Percentiles rank a stretch among this genome's conserved stretches.
Conservation (phyloP, 2,329 filamentous ascomycete species). For the Xenosphaeropsis pyriputrescens region DNA sequence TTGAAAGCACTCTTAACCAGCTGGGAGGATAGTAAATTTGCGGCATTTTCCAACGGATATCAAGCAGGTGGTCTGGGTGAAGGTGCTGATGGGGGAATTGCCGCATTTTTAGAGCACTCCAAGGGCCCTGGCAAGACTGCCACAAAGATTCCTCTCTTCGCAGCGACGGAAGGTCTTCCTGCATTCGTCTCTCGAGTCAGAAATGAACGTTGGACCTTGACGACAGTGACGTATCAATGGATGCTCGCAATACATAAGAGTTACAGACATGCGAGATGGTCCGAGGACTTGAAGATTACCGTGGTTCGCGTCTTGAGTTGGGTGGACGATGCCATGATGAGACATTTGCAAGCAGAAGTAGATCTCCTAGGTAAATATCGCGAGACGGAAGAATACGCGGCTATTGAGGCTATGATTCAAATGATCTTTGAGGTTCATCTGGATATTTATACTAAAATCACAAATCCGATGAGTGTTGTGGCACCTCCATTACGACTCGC, state of each 20-base stretch:
- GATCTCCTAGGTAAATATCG: constrained; percentile 6
- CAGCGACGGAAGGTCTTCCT: constrained; percentile 35
- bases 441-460: constrained; percentile 49
- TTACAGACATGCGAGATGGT: constrained; percentile 41
- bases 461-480: constrained; percentile 40
- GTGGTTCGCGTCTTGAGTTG: constrained; percentile 41
- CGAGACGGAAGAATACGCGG: constrained; percentile 16
- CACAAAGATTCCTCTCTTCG: constrained; percentile 29
- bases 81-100: constrained; percentile 26
- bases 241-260: constrained; percentile 31
- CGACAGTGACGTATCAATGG: constrained; percentile 46
- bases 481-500: constrained; percentile 30
- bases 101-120: constrained; percentile 48
- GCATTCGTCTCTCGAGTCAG: constrained; percentile 35
- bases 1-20: constrained; percentile 19
- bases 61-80: constrained; percentile 17
- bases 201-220: constrained; percentile 33
- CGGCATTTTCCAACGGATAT: constrained; percentile 15
- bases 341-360: constrained; percentile 28
- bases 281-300: constrained; percentile 37
- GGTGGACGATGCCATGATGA: constrained; percentile 35
- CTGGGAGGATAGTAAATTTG: constrained; percentile 23
- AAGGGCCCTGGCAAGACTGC: constrained; percentile 38
- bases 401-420: constrained; percentile 36
- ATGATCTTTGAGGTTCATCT: constrained; percentile 53